A percentile compares a stretch with the other conserved stretches of the same genome.
Evolutionary conservation across 768 basidiomycete species (phyloP).

Genomic region (Rhodotorula paludigena): DNA sequence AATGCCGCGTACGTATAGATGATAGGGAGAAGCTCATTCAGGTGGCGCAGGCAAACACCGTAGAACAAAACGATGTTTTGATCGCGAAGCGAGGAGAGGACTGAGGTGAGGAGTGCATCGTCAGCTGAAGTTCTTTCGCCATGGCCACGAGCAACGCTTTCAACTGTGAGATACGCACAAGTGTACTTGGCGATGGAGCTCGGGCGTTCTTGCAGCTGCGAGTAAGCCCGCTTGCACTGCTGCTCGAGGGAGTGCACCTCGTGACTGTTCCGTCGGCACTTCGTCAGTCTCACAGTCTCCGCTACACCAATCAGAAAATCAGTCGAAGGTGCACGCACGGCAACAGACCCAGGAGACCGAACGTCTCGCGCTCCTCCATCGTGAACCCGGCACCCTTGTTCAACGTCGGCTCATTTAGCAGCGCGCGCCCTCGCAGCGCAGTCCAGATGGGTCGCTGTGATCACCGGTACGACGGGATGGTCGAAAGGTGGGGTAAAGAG

Average conservation of each 20-base stretch:
- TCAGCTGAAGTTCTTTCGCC: too few species aligned
- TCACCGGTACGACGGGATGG: not conserved
- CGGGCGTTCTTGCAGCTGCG: conserved; percentile 24
- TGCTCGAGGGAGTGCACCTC: conserved; percentile 64
- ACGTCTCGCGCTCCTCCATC: conserved; percentile 60
- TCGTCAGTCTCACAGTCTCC: not conserved
- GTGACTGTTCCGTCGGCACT: conserved; percentile 24
- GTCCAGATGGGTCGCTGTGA: conserved; percentile 38
- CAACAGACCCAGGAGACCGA: conserved; percentile 55
- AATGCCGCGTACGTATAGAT: conserved; percentile 53
- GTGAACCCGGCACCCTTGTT: conserved; percentile 70
- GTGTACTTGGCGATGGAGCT: conserved; percentile 29
- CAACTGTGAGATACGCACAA: conserved; percentile 5
- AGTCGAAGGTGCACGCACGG: conserved; percentile 45
- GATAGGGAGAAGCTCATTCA: conserved; percentile 59
- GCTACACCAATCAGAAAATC: not conserved
- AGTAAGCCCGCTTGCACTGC: conserved; percentile 68
- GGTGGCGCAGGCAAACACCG: conserved; percentile 57
- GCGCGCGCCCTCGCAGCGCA: conserved; percentile 18
- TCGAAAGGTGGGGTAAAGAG: not conserved
- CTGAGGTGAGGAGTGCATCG: conserved; percentile 12
- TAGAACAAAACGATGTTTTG: conserved; percentile 78
- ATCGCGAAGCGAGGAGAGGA: conserved; percentile 54
- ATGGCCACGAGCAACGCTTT: too few species aligned
- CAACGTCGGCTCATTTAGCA: conserved; percentile 30